These are phyloP conservation scores for Dalbergia cultrata DNA, from an alignment of 306 rosid genomes.

Conservation along the genomic window DNA sequence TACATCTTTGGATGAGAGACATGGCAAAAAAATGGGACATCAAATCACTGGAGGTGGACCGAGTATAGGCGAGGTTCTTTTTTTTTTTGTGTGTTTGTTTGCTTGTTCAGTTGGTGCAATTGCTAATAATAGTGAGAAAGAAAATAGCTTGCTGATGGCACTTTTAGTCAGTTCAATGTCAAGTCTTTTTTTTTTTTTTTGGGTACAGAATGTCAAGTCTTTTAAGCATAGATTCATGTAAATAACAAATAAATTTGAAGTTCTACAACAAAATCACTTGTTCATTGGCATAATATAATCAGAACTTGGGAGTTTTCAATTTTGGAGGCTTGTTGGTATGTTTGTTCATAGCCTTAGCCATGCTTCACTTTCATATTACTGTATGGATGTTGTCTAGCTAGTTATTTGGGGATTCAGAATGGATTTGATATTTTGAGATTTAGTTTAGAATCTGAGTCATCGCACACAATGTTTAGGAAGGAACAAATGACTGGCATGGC, in stretches of 20 bases:
- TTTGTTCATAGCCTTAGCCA: not conserved
- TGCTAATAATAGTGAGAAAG: slow-evolving; percentile 16
- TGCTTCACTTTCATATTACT: slow-evolving; percentile 1
- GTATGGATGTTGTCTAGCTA: too few relatives aligned
- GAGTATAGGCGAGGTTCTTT: not conserved
- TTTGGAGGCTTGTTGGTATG: not conserved
- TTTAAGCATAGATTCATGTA: slow-evolving; percentile 15
- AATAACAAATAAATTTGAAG: slow-evolving; percentile 17
- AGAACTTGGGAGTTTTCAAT: slow-evolving; percentile 2
- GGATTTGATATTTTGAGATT: slow-evolving; percentile 23
- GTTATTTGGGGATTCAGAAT: not conserved
- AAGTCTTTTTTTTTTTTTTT: too few relatives aligned
- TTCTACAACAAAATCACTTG: slow-evolving; percentile 15
- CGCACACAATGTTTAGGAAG: slow-evolving; percentile 34
- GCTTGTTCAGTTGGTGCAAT: slow-evolving; percentile 23
- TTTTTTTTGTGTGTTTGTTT: not conserved
- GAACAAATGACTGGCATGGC: slow-evolving; percentile 55
- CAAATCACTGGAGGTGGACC: slow-evolving; percentile 19
- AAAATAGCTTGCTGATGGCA: slow-evolving; percentile 4
- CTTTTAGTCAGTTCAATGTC: not conserved
- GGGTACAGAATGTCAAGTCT: not conserved
- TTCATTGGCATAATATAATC: not conserved
- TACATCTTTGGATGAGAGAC: slow-evolving; percentile 17
- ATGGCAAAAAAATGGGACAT: slow-evolving; percentile 6
- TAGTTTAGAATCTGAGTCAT: slow-evolving; percentile 34